Percentiles rank a stretch among this genome's conserved stretches.
phyloP scores from a whole-genome alignment of 1,284 basidiomycete species.

The Trichosporon ovoides region DNA sequence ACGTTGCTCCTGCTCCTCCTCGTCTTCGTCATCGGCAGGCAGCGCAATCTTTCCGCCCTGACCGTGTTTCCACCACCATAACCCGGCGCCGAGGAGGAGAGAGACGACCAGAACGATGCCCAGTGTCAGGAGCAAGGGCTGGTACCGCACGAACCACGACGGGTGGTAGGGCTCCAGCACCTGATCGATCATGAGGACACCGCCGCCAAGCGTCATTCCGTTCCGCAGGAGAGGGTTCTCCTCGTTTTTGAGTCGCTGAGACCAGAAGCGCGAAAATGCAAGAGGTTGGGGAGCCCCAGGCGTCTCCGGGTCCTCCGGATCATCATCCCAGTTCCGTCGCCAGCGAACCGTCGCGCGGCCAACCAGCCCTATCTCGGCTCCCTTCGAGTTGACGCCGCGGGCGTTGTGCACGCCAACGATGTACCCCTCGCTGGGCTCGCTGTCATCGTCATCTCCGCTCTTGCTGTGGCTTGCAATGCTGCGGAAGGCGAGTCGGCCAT shows the following conservation, averaged over 20 bases:
- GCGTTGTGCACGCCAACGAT: constrained; percentile 88
- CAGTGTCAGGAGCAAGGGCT: neutral
- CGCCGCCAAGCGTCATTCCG: constrained; percentile 57
- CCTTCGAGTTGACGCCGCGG: constrained; percentile 60
- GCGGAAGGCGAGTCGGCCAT: constrained; percentile 76
- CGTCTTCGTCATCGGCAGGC: constrained; percentile 60
- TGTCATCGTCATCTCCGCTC: constrained; percentile 41
- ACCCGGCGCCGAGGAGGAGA: constrained; percentile 58
- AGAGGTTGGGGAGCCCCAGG: neutral
- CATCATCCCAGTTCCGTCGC: constrained; percentile 25
- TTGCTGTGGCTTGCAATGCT: constrained; percentile 24
- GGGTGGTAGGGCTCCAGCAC: constrained; percentile 81
- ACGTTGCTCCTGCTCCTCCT: constrained; percentile 58
- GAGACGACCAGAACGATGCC: constrained; percentile 40
- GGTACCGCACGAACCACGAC: constrained; percentile 61
- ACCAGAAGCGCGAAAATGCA: neutral
- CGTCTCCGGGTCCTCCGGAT: constrained; percentile 15
- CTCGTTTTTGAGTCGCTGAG: neutral
- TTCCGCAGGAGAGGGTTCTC: constrained; percentile 20
- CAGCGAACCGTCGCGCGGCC: constrained; percentile 66
- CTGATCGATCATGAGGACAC: constrained; percentile 80
- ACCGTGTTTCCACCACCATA: constrained; percentile 57
- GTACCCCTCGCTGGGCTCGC: constrained; percentile 44
- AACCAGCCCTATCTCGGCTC: constrained; percentile 71
- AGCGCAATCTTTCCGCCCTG: constrained; percentile 45